Conservation (phyloP, 106 monocot species). For the Allium fistulosum region DNA sequence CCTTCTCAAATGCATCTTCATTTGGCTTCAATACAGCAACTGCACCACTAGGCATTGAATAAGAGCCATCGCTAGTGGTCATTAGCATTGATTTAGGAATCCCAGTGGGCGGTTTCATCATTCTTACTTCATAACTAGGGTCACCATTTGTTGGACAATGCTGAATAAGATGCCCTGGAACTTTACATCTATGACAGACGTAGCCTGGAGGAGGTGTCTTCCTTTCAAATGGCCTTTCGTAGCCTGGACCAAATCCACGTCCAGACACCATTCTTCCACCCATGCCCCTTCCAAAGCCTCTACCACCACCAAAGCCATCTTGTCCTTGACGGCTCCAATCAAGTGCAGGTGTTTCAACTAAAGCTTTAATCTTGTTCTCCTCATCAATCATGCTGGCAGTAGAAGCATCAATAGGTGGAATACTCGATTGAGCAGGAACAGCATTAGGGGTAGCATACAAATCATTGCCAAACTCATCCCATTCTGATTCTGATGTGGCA, state of each 20-base stretch:
- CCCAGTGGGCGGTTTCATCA: conserved; percentile 77
- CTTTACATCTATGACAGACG: conserved; percentile 94
- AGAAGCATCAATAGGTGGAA: conserved; percentile 32
- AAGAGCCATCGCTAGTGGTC: conserved; percentile 85
- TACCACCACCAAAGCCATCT: conserved; percentile 64
- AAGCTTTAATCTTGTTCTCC: conserved; percentile 82
- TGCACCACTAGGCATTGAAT: conserved; percentile 84
- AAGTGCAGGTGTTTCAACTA: conserved; percentile 83
- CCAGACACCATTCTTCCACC: conserved; percentile 73
- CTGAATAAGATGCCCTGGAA: conserved; percentile 92
- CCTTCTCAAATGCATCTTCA: conserved; percentile 9
- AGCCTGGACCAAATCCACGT: conserved; percentile 72
- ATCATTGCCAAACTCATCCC: conserved; percentile 98
- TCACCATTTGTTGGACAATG: conserved; percentile 91
- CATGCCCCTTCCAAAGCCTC: conserved; percentile 92
- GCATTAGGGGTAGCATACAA: conserved; percentile 73
- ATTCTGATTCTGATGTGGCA: conserved; percentile 50
- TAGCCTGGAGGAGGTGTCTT: conserved; percentile 89
- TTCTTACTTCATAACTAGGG: conserved; percentile 68
- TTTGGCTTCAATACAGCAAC: conserved; percentile 94
- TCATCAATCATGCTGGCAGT: conserved; percentile 64
- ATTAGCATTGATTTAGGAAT: conserved; percentile 93
- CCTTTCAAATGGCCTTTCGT: conserved; percentile 28
- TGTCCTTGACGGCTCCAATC: conserved; percentile 77
- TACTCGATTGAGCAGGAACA: conserved; percentile 35